Base-by-base conservation (phyloP, 495 filamentous ascomycete genomes). In the Terfezia claveryi region DNA sequence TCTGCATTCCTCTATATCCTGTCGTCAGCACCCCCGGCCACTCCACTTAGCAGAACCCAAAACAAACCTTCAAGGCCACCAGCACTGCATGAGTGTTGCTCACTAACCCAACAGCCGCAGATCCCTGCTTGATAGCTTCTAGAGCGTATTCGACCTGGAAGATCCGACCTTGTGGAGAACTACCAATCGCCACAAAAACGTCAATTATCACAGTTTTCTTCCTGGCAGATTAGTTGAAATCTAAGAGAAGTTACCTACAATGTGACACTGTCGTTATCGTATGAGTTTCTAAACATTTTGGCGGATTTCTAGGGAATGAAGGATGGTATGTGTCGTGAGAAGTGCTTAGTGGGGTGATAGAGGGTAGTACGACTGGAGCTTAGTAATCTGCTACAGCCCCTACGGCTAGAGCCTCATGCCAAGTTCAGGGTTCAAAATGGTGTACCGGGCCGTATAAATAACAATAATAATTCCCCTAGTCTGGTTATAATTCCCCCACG, bases 211-310 rank as follows among this genome's bases (percentile, higher is more conserved):
- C 0, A n/a, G 20, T 20, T 20, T 49, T 4, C 4, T 20, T 49
- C 44, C 44, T 7, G 50, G 27, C 41, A 32, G 17, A 56, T 58
- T 54, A 61, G 58, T 20, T 37, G 9, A 23, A 27, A 23, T 55
- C 37, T 12, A 37, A 27, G 20, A 17, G 38, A 44, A 32, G 2
- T 4, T 61, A 69, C 77, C 72, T 77, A 95, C 88, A 96, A 98
- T 72, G 91, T 98, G 71, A 98, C 89, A 37, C 87, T 88, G 73
- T 98, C 91, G 78, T 96, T 98, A 73, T 98, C 91, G 76, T 98
- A 98, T 72, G 96, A 95, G 74, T 98, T 98, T 72, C 91, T 79
- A 75, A 98, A 98, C 91, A 98, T 98, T 57, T 66, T 80, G 72
- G 56, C 52, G 53, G 54, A 51, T 65, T 53, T 58, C 58, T 56